Percentiles rank a stretch among this genome's conserved stretches.
Evolutionary conservation across 2,329 filamentous ascomycete species (phyloP).

Genomic region (Sporothrix dimorphospora): DNA sequence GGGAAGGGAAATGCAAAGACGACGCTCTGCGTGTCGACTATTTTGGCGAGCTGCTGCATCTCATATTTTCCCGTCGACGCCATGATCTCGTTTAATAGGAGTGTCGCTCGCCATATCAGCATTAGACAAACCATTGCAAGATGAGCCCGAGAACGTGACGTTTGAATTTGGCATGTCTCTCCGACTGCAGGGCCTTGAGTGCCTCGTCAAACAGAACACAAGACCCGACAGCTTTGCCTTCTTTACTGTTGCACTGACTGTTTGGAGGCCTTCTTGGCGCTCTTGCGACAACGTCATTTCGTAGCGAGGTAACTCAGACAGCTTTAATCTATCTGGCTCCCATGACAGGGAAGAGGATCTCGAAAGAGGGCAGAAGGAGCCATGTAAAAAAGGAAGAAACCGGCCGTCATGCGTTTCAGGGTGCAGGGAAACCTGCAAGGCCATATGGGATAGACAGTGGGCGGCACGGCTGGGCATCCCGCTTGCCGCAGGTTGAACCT

Average conservation of each 20-base stretch:
- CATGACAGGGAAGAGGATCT: not conserved
- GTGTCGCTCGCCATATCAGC: not conserved
- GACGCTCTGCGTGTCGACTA: not conserved
- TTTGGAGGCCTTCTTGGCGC: conserved; percentile 7
- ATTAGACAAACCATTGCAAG: not conserved
- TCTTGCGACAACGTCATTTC: conserved; percentile 10
- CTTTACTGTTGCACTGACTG: conserved; percentile 4
- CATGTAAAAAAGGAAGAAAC: not conserved
- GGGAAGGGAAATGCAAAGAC: not conserved
- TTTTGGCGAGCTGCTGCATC: not conserved
- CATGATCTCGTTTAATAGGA: not conserved
- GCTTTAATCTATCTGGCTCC: not conserved
- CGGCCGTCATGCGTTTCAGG: conserved; percentile 20
- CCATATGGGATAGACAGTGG: not conserved
- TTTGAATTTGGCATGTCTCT: not conserved
- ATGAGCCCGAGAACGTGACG: conserved; percentile 7
- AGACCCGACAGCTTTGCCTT: not conserved
- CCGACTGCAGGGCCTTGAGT: not conserved
- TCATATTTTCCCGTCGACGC: not conserved
- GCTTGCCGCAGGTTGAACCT: conserved; percentile 4
- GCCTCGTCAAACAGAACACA: not conserved
- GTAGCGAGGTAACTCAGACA: not conserved
- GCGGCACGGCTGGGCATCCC: conserved; percentile 15
- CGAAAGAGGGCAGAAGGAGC: too few species aligned
- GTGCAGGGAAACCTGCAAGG: not conserved